Base-by-base conservation (phyloP, 2,329 filamentous ascomycete species). In the Fusarium sarcochroum region DNA sequence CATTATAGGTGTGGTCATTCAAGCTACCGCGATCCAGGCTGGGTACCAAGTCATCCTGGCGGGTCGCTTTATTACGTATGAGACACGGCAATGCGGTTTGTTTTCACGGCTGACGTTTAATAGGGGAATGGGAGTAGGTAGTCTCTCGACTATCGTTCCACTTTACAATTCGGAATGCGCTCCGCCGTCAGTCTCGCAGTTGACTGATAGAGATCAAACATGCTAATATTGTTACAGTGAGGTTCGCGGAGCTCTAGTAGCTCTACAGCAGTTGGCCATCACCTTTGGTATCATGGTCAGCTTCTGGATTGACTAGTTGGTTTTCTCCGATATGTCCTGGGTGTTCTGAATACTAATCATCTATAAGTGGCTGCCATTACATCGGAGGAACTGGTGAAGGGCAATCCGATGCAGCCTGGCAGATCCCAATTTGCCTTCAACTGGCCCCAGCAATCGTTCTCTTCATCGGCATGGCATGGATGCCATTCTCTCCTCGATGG, bases 401-500 rank as follows among this genome's bases (percentile, higher is more conserved):
- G 2, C 90, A 94, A 77, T 84, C 83, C 14, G 85, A 93, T 68
- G 88, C 89, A 0, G 89, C 92, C 0, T 96, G 92, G 92, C 84
- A 93, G 1, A 80, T 92, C 0, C 92, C 92, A 0, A 87, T 93
- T 50, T 90, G 87, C 68, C 82, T 94, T 1, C 92, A 95, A 72
- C 83, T 94, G 5, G 82, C 84, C 0, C 91, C 91, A 0, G 91
- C 90, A 1, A 70, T 89, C 3, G 70, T 93, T 6, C 85, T 95
- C 2, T 87, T 90, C 27, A 71, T 85, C 13, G 91, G 92, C 37
- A 94, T 94, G 86, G 74, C 91, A 13, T 93, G 92, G 80, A 93
- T 94, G 91, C 92, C 92, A 0, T 93, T 91, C 79, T 91, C 88
- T 0, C 92, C 92, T 0, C 85, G 92, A 69, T 94, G 91, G 91